Evolutionary conservation across 139 green algal species (phyloP).

Genomic region (Chlamydomonas sp.): DNA sequence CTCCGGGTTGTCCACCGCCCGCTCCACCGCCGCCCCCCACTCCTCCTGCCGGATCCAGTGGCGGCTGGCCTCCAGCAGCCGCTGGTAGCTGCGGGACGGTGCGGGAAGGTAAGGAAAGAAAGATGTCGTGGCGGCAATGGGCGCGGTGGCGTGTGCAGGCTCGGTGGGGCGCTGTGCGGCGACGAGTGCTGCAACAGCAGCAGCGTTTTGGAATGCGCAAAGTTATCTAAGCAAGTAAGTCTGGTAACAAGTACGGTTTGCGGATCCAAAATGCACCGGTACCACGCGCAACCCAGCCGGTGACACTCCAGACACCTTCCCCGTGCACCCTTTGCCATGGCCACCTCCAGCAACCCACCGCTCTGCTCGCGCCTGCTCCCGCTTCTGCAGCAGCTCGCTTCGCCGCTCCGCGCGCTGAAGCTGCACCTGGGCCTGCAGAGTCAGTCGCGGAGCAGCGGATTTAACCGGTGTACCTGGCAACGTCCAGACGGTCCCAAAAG

Average conservation of each 20-base stretch:
- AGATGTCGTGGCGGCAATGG: background rate
- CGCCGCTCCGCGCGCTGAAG: background rate
- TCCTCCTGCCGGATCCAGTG: slow-evolving; percentile 45
- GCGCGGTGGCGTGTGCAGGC: too few species aligned
- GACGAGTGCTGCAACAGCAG: too few species aligned
- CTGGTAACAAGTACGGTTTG: too few species aligned
- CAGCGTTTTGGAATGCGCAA: too few species aligned
- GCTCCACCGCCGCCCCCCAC: slow-evolving; percentile 23
- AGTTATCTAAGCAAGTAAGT: background rate
- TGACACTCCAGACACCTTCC: too few species aligned
- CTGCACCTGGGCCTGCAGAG: slow-evolving; percentile 28
- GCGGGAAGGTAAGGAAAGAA: background rate
- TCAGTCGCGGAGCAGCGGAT: too few species aligned
- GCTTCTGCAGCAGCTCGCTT: background rate
- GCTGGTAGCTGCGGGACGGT: slow-evolving; percentile 16
- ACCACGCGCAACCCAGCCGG: too few species aligned
- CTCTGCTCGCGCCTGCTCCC: background rate
- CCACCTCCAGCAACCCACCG: background rate
- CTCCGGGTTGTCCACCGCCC: slow-evolving; percentile 40
- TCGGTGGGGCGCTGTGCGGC: too few species aligned
- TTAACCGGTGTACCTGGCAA: background rate
- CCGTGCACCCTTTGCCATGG: background rate
- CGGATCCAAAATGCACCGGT: too few species aligned
- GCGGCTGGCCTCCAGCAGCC: slow-evolving; percentile 42
- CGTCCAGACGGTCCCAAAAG: too few species aligned